Conservation (phyloP, 345 rosid genomes). For the Syzygium aqueum region DNA sequence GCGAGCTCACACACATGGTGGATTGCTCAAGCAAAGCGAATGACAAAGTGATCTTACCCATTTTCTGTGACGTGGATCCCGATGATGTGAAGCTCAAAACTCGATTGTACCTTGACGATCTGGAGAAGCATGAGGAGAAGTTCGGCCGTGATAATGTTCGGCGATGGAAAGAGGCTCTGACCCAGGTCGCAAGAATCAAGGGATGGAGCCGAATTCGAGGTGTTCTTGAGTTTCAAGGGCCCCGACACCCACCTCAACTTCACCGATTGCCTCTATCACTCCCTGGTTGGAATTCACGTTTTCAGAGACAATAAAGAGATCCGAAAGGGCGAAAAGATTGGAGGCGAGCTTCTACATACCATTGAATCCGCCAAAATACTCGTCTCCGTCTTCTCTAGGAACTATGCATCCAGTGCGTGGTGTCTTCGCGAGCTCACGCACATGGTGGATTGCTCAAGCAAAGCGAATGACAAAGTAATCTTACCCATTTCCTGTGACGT, state of each 20-base stretch:
- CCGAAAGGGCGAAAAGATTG: background rate
- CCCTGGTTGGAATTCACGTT: background rate
- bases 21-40: background rate
- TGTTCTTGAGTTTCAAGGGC: background rate
- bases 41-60: background rate
- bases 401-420: background rate
- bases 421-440: background rate
- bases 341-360: background rate
- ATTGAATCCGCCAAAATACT: background rate
- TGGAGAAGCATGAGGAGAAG: background rate
- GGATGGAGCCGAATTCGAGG: background rate
- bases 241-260: background rate
- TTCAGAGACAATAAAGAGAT: background rate
- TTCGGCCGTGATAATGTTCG: background rate
- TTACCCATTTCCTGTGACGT: background rate
- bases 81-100: background rate
- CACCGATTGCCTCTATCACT: background rate
- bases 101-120: background rate
- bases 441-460: background rate
- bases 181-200: too few relatives aligned
- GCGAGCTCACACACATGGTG: background rate
- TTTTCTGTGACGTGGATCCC: background rate
- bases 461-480: background rate
- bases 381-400: background rate
- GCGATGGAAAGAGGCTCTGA: too few relatives aligned